Percentiles rank a stretch among this genome's conserved stretches.
These are phyloP conservation scores for Orbilia brochopaga DNA, from an alignment of 2,329 filamentous ascomycete genomes.

Conservation along the genomic window DNA sequence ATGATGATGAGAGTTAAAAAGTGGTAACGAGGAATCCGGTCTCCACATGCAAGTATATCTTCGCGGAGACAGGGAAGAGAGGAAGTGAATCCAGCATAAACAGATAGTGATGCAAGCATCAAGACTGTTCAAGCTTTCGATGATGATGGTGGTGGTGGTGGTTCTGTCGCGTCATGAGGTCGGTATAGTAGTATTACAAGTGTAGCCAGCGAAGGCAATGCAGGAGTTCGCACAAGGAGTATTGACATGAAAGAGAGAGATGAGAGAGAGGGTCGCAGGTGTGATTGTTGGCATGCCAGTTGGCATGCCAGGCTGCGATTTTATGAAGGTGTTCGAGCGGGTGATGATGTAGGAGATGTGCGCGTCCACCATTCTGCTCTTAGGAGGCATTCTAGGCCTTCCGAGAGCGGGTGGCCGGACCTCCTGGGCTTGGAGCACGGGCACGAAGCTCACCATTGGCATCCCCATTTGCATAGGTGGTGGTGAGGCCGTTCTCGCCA, in stretches of 20 bases:
- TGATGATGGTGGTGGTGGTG: neutral
- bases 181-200: constrained; percentile 22
- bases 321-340: neutral
- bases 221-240: constrained; percentile 20
- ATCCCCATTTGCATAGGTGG: constrained; percentile 58
- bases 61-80: neutral
- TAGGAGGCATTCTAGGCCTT: constrained; percentile 66
- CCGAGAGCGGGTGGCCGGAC: constrained; percentile 69
- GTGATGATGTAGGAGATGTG: neutral
- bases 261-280: constrained; percentile 3
- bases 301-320: constrained; percentile 20
- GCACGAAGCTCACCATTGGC: constrained; percentile 57
- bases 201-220: constrained; percentile 3
- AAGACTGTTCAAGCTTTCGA: constrained; percentile 1
- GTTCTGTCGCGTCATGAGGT: constrained; percentile 19
- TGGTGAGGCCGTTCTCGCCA: constrained; percentile 61
- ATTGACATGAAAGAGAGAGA: constrained; percentile 38
- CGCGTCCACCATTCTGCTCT: neutral
- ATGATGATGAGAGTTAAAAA: constrained; percentile 25
- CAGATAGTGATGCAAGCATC: constrained; percentile 27
- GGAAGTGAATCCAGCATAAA: constrained; percentile 15
- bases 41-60: constrained; percentile 7
- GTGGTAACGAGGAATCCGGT: neutral
- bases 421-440: constrained; percentile 61
- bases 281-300: constrained; percentile 1